Conservation (phyloP, 331 rosid species). For the Stylosanthes scabra region DNA sequence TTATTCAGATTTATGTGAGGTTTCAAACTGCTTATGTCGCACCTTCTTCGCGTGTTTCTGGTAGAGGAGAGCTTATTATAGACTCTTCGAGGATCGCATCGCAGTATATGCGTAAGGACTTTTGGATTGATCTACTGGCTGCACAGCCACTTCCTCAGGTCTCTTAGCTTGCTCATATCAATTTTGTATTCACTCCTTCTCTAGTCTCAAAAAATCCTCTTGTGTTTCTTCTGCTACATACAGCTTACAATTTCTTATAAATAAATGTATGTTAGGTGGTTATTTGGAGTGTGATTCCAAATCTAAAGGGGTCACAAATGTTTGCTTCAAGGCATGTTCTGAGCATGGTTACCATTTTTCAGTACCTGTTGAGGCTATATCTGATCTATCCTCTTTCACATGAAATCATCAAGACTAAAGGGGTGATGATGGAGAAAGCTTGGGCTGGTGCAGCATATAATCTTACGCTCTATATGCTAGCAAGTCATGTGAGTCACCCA, state of each 20-base stretch:
- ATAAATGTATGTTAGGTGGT: conserved; percentile 44
- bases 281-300: conserved; percentile 61
- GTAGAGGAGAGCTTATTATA: conserved; percentile 64
- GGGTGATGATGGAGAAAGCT: conserved; percentile 64
- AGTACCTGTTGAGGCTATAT: conserved; percentile 59
- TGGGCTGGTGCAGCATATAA: conserved; percentile 72
- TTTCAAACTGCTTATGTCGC: conserved; percentile 63
- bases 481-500: conserved; percentile 58
- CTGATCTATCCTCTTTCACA: conserved; percentile 54
- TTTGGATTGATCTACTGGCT: conserved; percentile 57
- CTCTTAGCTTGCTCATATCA: not conserved
- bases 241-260: conserved; percentile 32
- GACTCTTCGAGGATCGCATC: conserved; percentile 60
- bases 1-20: conserved; percentile 56
- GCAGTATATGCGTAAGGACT: conserved; percentile 45
- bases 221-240: not conserved
- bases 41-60: conserved; percentile 66
- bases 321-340: conserved; percentile 52
- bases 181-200: conserved; percentile 3
- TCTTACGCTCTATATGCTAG: conserved; percentile 61
- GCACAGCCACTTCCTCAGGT: conserved; percentile 66
- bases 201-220: not conserved
- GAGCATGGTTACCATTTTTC: conserved; percentile 51
- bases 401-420: conserved; percentile 51
- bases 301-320: conserved; percentile 51